Evolutionary conservation across 176 grass and related monocot genomes (phyloP).

Genomic region (Canna indica): DNA sequence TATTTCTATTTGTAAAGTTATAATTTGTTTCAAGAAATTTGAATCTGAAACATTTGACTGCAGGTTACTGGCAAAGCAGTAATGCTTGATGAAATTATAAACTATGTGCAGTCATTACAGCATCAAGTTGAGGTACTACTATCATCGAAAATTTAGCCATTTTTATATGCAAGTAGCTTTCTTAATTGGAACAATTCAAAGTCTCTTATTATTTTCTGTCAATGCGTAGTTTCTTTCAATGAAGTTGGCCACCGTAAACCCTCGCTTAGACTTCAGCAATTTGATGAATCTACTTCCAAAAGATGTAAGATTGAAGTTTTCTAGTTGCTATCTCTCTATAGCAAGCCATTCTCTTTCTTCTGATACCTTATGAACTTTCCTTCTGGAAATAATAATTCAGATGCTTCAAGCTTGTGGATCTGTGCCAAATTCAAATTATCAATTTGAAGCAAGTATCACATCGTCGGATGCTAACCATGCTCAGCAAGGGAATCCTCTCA

Average conservation of each 20-base stretch:
- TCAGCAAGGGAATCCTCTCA: conserved; percentile 44
- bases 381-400: conserved; percentile 35
- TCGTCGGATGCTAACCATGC: conserved; percentile 43
- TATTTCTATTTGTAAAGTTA: not conserved
- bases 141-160: conserved; percentile 12
- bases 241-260: conserved; percentile 99
- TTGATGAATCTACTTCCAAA: conserved; percentile 67
- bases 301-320: conserved; percentile 56
- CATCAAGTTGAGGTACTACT: conserved; percentile 89
- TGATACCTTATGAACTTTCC: conserved; percentile 3
- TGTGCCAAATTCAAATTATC: conserved; percentile 52
- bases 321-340: not conserved
- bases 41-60: conserved; percentile 26
- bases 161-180: not conserved
- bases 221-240: conserved; percentile 87
- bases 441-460: conserved; percentile 52
- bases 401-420: conserved; percentile 55
- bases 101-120: conserved; percentile 97
- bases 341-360: not conserved
- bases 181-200: not conserved
- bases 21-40: conserved; percentile 21
- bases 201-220: conserved; percentile 25
- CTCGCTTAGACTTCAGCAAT: conserved; percentile 88
- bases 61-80: conserved; percentile 97
- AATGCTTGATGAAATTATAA: conserved; percentile 99